Evolutionary conservation across 2,329 filamentous ascomycete species (phyloP).

Genomic region (Bipolaris zeicola): DNA sequence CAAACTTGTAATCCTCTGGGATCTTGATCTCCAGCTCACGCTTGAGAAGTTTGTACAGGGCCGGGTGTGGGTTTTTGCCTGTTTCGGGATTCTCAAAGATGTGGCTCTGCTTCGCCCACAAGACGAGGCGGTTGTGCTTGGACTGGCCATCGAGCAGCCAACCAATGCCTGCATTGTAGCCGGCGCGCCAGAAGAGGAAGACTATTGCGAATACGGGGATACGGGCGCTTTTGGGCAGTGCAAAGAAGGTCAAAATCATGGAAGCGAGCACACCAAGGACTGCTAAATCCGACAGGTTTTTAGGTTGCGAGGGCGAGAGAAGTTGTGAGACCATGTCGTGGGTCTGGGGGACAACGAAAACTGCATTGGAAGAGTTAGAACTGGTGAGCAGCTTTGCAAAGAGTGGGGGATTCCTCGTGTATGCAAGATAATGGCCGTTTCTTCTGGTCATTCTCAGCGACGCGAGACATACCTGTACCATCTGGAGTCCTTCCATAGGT

Average conservation of each 20-base stretch:
- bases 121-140: constrained; percentile 80
- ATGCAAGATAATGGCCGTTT: constrained; percentile 1
- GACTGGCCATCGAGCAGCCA: constrained; percentile 89
- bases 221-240: constrained; percentile 71
- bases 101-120: constrained; percentile 83
- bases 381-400: neutral
- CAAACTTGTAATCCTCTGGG: constrained; percentile 89
- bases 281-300: constrained; percentile 84
- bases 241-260: constrained; percentile 75
- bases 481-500: constrained; percentile 91
- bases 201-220: constrained; percentile 78
- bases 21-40: constrained; percentile 94
- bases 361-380: constrained; percentile 55
- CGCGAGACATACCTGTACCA: constrained; percentile 73
- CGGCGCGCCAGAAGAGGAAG: constrained; percentile 90
- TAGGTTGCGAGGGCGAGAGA: constrained; percentile 90
- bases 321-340: constrained; percentile 99
- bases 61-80: constrained; percentile 82
- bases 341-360: constrained; percentile 93
- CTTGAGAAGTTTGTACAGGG: constrained; percentile 83
- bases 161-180: constrained; percentile 94
- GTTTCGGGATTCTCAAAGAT: constrained; percentile 83
- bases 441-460: neutral
- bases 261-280: constrained; percentile 78
- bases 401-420: neutral